These are phyloP conservation scores for Syzygium jambos DNA, from an alignment of 345 rosid genomes.

Conservation along the genomic window DNA sequence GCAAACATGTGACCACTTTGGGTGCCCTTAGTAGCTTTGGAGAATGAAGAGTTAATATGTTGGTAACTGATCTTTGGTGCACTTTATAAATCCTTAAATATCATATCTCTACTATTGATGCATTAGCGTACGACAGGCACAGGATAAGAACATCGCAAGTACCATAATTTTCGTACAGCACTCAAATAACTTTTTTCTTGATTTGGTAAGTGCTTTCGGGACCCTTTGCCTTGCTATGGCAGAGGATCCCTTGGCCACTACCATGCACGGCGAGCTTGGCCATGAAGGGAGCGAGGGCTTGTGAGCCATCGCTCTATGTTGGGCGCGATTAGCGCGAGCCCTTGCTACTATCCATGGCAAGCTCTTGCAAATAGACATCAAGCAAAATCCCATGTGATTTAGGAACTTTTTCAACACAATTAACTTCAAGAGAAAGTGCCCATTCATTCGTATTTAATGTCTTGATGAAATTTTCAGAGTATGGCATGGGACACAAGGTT, in stretches of 20 bases:
- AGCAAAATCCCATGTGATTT: background rate
- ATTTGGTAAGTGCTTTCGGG: background rate
- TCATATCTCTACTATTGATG: background rate
- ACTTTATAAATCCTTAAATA: background rate
- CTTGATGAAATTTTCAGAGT: background rate
- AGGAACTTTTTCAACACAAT: no score
- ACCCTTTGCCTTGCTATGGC: no score
- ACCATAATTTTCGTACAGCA: no score
- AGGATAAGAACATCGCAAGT: no score
- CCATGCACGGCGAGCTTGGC: no score
- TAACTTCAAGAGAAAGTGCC: background rate
- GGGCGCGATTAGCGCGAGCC: fast-evolving
- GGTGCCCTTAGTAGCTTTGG: background rate
- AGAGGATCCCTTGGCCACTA: no score
- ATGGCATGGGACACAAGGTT: background rate
- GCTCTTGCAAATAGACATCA: background rate
- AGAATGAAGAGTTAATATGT: background rate
- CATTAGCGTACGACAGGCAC: background rate
- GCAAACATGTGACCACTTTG: background rate
- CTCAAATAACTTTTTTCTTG: no score
- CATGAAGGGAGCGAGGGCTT: no score
- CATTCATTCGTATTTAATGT: background rate
- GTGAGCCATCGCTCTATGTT: background rate
- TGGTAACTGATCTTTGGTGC: background rate
- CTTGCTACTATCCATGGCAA: background rate